Evolutionary conservation across 1,284 basidiomycete species (phyloP).

Genomic region (Trametes versicolor): DNA sequence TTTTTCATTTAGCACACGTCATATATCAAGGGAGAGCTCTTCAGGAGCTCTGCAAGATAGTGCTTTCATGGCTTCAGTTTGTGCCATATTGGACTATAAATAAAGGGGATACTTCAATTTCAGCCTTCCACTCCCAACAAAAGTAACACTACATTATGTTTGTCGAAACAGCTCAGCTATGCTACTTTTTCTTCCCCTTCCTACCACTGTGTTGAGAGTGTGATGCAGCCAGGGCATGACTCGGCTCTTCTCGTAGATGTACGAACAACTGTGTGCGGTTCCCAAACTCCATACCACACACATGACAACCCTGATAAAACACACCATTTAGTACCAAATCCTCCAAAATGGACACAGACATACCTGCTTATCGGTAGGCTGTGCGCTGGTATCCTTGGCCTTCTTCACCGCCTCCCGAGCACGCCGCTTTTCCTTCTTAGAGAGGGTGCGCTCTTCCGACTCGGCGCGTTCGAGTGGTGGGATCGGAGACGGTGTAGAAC

Average conservation of each 20-base stretch:
- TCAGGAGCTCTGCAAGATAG: too few relatives aligned
- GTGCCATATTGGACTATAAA: background rate
- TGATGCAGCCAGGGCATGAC: constrained; percentile 70
- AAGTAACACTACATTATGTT: background rate
- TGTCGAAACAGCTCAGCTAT: too few relatives aligned
- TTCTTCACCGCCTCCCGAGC: constrained; percentile 84
- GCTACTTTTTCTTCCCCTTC: constrained; percentile 4
- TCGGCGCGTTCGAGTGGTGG: background rate
- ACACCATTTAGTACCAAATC: background rate
- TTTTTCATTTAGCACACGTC: too few relatives aligned
- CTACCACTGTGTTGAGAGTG: background rate
- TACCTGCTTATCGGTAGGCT: constrained; percentile 38
- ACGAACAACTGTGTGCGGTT: constrained; percentile 87
- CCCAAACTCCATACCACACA: constrained; percentile 71
- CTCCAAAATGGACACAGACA: constrained; percentile 6
- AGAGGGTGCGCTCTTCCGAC: constrained; percentile 52
- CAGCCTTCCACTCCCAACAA: too few relatives aligned
- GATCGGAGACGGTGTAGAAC: background rate
- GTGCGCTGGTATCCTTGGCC: constrained; percentile 49
- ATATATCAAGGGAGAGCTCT: too few relatives aligned
- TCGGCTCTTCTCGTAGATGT: constrained; percentile 72
- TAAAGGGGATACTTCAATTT: too few relatives aligned
- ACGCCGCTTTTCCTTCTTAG: constrained; percentile 86
- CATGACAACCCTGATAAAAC: constrained; percentile 70
- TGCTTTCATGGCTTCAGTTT: too few relatives aligned